Evolutionary conservation across 148 eudicot species (phyloP).

Genomic region (Beta vulgaris): DNA sequence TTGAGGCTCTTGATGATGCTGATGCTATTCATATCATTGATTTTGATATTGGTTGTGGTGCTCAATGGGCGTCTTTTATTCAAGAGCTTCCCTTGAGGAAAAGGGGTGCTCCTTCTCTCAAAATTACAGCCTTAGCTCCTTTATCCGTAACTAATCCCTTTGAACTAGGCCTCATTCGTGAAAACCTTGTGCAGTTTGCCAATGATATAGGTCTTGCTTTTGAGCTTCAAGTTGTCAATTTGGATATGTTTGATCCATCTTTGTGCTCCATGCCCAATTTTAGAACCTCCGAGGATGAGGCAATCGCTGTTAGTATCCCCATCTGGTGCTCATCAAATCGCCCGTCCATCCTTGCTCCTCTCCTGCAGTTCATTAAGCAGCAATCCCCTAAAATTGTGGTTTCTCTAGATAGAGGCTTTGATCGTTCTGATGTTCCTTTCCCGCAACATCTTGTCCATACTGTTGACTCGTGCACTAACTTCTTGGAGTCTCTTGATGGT

Average conservation of each 20-base stretch:
- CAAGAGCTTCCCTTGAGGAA: constrained; percentile 81
- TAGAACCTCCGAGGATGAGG: constrained; percentile 56
- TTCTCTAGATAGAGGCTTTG: constrained; percentile 74
- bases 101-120: constrained; percentile 51
- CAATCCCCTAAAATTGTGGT: constrained; percentile 72
- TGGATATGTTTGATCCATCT: constrained; percentile 54
- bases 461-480: constrained; percentile 63
- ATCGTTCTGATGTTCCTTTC: constrained; percentile 70
- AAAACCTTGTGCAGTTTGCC: constrained; percentile 79
- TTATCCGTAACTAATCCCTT: constrained; percentile 40
- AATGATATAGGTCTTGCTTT: constrained; percentile 63
- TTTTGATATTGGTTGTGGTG: constrained; percentile 91
- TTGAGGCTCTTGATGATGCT: constrained; percentile 68
- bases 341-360: constrained; percentile 45
- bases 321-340: constrained; percentile 47
- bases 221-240: constrained; percentile 61
- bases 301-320: constrained; percentile 79
- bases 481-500: constrained; percentile 85
- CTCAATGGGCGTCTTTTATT: constrained; percentile 94
- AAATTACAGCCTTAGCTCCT: constrained; percentile 74
- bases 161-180: constrained; percentile 65
- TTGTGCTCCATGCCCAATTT: constrained; percentile 48
- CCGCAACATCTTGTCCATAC: constrained; percentile 72
- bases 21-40: constrained; percentile 67
- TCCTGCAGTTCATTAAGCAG: constrained; percentile 70